These are phyloP conservation scores for Rhizophagus sp. DNA, from an alignment of 192 early-diverging fungal genomes.

Conservation along the genomic window DNA sequence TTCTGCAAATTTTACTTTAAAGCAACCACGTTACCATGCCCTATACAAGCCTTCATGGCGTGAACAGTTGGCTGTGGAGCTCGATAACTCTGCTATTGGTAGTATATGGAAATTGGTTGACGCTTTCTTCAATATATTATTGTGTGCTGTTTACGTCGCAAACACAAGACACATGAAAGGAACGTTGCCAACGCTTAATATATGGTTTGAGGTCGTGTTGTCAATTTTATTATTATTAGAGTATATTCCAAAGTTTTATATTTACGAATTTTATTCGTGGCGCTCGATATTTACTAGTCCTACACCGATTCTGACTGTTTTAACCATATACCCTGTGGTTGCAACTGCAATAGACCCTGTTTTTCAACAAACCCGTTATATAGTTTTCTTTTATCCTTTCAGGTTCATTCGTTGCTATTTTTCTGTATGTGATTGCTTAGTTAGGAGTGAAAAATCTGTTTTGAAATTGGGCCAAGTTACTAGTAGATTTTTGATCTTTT, in stretches of 20 bases:
- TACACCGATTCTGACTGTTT: conserved; percentile 19
- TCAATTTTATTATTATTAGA: conserved; percentile 15
- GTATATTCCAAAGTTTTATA: conserved; percentile 32
- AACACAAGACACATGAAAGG: neutral
- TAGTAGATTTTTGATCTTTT: conserved; percentile 25
- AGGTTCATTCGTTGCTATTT: conserved; percentile 30
- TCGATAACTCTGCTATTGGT: conserved; percentile 24
- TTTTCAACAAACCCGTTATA: conserved; percentile 16
- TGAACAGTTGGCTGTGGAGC: conserved; percentile 26
- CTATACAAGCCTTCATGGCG: conserved; percentile 23
- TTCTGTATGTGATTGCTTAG: conserved; percentile 27
- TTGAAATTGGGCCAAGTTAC: conserved; percentile 28
- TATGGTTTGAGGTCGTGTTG: conserved; percentile 15
- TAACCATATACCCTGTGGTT: conserved; percentile 12
- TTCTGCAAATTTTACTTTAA: conserved; percentile 24
- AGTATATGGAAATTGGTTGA: conserved; percentile 32
- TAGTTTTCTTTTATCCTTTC: conserved; percentile 32
- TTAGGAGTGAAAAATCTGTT: conserved; percentile 31
- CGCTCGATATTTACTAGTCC: conserved; percentile 12
- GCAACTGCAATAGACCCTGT: neutral
- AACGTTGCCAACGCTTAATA: neutral
- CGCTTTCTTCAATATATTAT: conserved; percentile 24
- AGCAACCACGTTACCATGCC: conserved; percentile 26
- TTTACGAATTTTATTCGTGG: conserved; percentile 26
- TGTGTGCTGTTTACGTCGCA: conserved; percentile 17